Evolutionary conservation across 2,329 filamentous ascomycete genomes (phyloP).

Genomic region (Sporothrix variecibatus): DNA sequence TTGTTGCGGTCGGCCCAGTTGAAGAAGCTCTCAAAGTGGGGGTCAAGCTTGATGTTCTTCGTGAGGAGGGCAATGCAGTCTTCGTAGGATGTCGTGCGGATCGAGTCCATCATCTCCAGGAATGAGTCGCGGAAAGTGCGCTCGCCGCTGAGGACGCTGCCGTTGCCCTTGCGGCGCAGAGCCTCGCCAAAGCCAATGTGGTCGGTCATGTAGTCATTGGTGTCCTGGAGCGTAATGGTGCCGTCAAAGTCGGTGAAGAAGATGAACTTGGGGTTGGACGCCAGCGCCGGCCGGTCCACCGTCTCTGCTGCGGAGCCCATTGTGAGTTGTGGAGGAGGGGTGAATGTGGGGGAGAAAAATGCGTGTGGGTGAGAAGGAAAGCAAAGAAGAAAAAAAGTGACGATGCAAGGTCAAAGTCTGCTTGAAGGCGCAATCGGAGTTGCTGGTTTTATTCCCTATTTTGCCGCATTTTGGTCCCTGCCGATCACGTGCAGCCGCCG

Average conservation of each 20-base stretch:
- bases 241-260: conserved; percentile 99
- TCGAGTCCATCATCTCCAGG: conserved; percentile 86
- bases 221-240: conserved; percentile 77
- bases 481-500: not conserved
- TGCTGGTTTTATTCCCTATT: not conserved
- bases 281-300: conserved; percentile 52
- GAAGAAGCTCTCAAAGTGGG: conserved; percentile 85
- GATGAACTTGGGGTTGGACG: conserved; percentile 79
- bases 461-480: not conserved
- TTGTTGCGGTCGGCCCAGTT: conserved; percentile 78
- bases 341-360: not conserved
- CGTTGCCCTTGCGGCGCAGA: conserved; percentile 71
- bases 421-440: not conserved
- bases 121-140: conserved; percentile 83
- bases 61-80: conserved; percentile 78
- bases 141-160: conserved; percentile 70
- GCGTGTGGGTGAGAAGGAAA: not conserved
- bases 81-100: conserved; percentile 71
- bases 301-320: not conserved
- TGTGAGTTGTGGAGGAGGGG: not conserved
- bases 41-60: conserved; percentile 84
- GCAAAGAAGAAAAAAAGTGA: not conserved
- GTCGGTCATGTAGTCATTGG: conserved; percentile 77
- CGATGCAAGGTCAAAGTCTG: no score
- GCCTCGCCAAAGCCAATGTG: conserved; percentile 80